A percentile compares a stretch with the other conserved stretches of the same genome.
Evolutionary conservation across 192 early-diverging fungal species (phyloP).

Genomic region (Cladochytrium replicatum): DNA sequence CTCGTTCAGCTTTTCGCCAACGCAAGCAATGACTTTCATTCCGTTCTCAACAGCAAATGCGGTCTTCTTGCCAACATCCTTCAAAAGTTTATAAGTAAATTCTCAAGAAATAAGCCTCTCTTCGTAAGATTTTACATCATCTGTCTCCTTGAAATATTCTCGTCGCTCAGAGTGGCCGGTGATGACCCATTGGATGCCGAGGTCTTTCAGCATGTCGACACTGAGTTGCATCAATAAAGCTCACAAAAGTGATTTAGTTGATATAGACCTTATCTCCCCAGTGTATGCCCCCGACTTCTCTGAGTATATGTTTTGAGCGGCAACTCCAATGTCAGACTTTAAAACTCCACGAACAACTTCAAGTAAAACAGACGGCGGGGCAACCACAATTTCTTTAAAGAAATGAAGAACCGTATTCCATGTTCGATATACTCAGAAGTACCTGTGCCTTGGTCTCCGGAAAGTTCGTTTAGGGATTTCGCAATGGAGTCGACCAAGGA

Average conservation of each 20-base stretch:
- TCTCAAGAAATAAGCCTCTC: background rate
- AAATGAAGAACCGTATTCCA: background rate
- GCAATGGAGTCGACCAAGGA: slow-evolving; percentile 7
- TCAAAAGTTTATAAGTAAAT: background rate
- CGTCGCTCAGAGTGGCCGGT: slow-evolving; percentile 11
- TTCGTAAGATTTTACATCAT: slow-evolving; percentile 1
- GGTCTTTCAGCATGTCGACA: slow-evolving; percentile 7
- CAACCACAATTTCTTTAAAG: slow-evolving; percentile 4
- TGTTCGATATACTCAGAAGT: background rate
- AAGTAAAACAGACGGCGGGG: slow-evolving; percentile 6
- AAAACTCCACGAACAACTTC: slow-evolving; percentile 3
- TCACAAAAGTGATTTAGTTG: background rate
- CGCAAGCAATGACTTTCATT: slow-evolving; percentile 6
- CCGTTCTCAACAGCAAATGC: slow-evolving; percentile 7
- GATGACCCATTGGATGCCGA: slow-evolving; percentile 6
- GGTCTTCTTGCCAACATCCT: slow-evolving; percentile 11
- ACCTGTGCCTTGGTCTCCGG: slow-evolving; percentile 5
- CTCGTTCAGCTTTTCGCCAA: slow-evolving; percentile 8
- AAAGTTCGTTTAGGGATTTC: slow-evolving; percentile 4
- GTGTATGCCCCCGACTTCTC: slow-evolving; percentile 9
- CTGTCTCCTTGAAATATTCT: slow-evolving; percentile 7
- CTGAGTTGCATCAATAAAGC: background rate
- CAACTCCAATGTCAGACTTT: slow-evolving; percentile 7
- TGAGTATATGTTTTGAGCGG: slow-evolving; percentile 8
- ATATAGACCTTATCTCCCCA: background rate